Conservation (phyloP, 139 green algal genomes). For the Astrephomene gubernaculifera region DNA sequence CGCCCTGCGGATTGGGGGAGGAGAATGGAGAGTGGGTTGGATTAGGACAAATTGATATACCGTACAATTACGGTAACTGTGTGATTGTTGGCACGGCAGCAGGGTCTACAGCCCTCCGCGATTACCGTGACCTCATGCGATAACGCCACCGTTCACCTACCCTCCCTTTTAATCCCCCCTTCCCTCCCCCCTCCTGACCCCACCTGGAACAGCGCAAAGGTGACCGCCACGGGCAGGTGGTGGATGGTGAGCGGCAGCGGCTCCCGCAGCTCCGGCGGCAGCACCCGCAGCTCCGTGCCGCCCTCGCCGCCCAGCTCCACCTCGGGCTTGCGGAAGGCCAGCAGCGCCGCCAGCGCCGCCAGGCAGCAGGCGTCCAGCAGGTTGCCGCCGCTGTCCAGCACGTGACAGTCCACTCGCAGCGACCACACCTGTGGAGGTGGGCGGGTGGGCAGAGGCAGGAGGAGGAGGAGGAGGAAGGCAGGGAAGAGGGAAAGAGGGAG, state of each 20-base stretch:
- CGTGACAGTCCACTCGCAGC: conserved; percentile 79
- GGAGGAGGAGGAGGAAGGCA: background rate
- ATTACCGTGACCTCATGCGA: no score
- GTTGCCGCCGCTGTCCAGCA: conserved; percentile 89
- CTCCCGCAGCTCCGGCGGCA: conserved; percentile 75
- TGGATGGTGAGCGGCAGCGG: conserved; percentile 89
- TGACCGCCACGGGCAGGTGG: conserved; percentile 86
- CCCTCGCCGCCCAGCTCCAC: conserved; percentile 47
- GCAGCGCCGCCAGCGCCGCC: conserved; percentile 80
- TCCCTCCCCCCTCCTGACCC: background rate
- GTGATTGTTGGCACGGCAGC: no score
- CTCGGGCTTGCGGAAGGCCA: conserved; percentile 75
- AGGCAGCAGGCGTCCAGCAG: conserved; percentile 83
- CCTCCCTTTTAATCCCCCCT: background rate
- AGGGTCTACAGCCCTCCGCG: no score
- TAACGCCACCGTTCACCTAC: no score
- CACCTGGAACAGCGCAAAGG: conserved; percentile 87
- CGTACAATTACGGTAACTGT: no score
- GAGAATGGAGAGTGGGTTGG: no score
- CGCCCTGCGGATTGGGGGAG: conserved; percentile 46
- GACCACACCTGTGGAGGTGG: conserved; percentile 76
- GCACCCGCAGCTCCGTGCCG: conserved; percentile 51
- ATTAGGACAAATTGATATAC: no score
- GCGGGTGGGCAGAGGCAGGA: background rate
- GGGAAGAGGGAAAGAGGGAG: background rate